Evolutionary conservation across 176 grass and related monocot species (phyloP).

Genomic region (Aechmea fasciata): DNA sequence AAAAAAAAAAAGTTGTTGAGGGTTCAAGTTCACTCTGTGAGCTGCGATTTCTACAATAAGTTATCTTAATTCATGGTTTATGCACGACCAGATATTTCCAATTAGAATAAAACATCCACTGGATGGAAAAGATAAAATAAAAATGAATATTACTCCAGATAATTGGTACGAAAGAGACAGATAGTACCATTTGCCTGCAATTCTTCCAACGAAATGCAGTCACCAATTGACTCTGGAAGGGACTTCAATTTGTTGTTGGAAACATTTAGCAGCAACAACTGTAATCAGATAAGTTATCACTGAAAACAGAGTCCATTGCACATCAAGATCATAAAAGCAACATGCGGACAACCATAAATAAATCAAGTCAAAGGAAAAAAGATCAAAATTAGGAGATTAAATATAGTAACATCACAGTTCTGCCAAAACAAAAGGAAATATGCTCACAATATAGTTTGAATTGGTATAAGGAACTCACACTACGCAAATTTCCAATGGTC

Average conservation of each 20-base stretch:
- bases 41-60: too few species aligned
- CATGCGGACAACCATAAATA: not conserved
- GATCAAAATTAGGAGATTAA: not conserved
- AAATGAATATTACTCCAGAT: not conserved
- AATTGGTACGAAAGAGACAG: not conserved
- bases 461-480: slow-evolving; percentile 45
- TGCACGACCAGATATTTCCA: too few species aligned
- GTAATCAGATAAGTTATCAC: slow-evolving; percentile 25
- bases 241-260: slow-evolving; percentile 80
- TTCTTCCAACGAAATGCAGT: slow-evolving; percentile 81
- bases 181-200: slow-evolving; percentile 76
- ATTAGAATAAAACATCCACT: too few species aligned
- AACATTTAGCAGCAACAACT: slow-evolving; percentile 79
- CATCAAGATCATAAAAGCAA: not conserved
- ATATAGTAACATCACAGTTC: not conserved
- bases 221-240: slow-evolving; percentile 83
- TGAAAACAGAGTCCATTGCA: not conserved
- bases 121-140: not conserved
- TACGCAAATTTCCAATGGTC: slow-evolving; percentile 64
- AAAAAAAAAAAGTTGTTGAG: too few species aligned
- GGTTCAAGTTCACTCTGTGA: too few species aligned
- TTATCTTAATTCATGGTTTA: too few species aligned
- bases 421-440: not conserved
- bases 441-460: not conserved
- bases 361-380: not conserved